Conservation (phyloP, 2,329 filamentous ascomycete genomes). For the Aureobasidium lini region DNA sequence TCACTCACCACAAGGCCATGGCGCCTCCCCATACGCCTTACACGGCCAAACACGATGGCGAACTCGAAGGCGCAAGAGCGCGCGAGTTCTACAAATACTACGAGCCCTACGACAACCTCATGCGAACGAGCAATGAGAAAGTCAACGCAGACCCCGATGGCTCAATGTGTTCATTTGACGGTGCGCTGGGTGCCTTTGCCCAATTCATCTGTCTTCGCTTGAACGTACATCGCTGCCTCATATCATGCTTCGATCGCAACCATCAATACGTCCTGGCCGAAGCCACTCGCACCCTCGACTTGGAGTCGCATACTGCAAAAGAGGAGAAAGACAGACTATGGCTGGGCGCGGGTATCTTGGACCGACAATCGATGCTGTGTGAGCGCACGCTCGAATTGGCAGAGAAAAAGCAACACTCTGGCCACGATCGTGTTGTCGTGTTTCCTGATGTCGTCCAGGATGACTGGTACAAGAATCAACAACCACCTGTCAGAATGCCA, state of each 20-base stretch:
- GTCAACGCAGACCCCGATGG: background rate
- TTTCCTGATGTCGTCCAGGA: background rate
- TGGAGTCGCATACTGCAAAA: constrained; percentile 30
- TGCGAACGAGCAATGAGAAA: background rate
- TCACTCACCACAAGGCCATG: background rate
- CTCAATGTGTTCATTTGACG: constrained; percentile 26
- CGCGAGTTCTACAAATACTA: constrained; percentile 15
- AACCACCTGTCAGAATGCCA: background rate
- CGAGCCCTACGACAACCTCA: constrained; percentile 9
- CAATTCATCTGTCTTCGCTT: constrained; percentile 33
- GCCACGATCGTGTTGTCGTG: constrained; percentile 1
- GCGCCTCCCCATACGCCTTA: background rate
- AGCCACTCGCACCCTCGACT: constrained; percentile 35
- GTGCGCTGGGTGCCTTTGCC: constrained; percentile 31
- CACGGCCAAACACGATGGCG: background rate
- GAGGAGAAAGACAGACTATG: constrained; percentile 27
- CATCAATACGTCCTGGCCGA: constrained; percentile 47
- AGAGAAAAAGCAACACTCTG: constrained; percentile 14
- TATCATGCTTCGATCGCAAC: constrained; percentile 42
- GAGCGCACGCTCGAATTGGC: constrained; percentile 5
- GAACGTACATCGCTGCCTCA: constrained; percentile 28
- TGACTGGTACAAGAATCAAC: background rate
- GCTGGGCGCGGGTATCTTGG: constrained; percentile 26
- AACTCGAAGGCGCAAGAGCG: constrained; percentile 9
- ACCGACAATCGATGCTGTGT: constrained; percentile 15